phyloP scores from a whole-genome alignment of 768 basidiomycete species.

The Boletus sensibilis region DNA sequence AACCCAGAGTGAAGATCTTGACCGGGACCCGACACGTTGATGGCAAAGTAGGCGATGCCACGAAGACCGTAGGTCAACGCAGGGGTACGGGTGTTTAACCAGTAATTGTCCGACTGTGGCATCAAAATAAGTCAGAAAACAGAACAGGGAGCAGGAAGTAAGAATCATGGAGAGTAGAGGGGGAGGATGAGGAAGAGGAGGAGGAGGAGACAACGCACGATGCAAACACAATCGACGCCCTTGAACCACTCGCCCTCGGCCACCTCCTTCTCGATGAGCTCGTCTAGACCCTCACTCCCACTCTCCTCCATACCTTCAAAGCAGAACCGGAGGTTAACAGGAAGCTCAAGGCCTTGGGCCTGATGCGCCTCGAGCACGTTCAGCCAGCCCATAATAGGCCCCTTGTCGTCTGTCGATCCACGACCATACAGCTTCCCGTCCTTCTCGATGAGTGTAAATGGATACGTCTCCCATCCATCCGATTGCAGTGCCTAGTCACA shows the following conservation, averaged over 20 bases:
- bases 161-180: neutral
- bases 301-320: conserved; percentile 99
- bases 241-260: conserved; percentile 74
- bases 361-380: conserved; percentile 86
- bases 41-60: conserved; percentile 83
- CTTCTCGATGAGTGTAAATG: conserved; percentile 65
- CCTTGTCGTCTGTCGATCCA: conserved; percentile 93
- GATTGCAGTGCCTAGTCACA: conserved; percentile 39
- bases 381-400: conserved; percentile 85
- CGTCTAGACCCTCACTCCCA: conserved; percentile 88
- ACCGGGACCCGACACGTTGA: conserved; percentile 78
- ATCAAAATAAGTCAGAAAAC: neutral
- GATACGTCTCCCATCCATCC: conserved; percentile 89
- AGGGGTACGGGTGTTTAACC: conserved; percentile 82
- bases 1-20: conserved; percentile 90
- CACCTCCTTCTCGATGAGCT: conserved; percentile 75
- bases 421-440: conserved; percentile 74
- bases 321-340: conserved; percentile 88
- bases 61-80: conserved; percentile 86
- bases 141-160: neutral
- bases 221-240: conserved; percentile 91
- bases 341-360: conserved; percentile 62
- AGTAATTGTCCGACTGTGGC: conserved; percentile 85
- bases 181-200: neutral
- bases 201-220: conserved; percentile 47